Evolutionary conservation across 202 grass and related monocot genomes (phyloP).

Genomic region (Panicum virgatum): DNA sequence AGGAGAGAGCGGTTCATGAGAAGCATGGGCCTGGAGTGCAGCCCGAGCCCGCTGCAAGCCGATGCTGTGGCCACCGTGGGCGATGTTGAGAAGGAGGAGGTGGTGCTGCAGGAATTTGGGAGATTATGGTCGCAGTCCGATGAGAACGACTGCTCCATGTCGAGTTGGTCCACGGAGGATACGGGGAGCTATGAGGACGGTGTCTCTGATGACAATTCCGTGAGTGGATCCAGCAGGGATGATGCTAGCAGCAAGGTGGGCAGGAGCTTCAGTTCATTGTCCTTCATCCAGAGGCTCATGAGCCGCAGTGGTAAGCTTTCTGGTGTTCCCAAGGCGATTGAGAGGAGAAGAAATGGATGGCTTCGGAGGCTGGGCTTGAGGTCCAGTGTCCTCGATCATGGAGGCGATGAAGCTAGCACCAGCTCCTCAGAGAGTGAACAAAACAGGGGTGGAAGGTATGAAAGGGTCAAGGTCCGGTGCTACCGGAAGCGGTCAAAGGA

Average conservation of each 20-base stretch:
- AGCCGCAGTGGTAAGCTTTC: conserved; percentile 43
- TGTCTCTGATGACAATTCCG: conserved; percentile 58
- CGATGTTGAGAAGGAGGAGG: conserved; percentile 6
- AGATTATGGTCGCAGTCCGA: conserved; percentile 42
- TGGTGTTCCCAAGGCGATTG: conserved; percentile 34
- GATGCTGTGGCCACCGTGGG: conserved; percentile 28
- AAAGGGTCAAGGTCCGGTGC: conserved; percentile 62
- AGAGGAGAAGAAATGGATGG: conserved; percentile 65
- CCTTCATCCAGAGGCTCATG: conserved; percentile 64
- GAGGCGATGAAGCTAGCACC: conserved; percentile 44
- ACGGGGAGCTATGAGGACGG: conserved; percentile 44
- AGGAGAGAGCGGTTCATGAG: conserved; percentile 51
- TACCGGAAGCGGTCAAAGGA: conserved; percentile 75
- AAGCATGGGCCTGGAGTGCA: conserved; percentile 52
- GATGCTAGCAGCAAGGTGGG: conserved; percentile 55
- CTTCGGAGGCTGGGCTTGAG: conserved; percentile 64
- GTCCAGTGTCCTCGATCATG: conserved; percentile 40
- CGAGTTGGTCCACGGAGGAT: conserved; percentile 59
- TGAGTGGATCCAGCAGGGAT: conserved; percentile 59
- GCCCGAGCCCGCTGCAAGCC: conserved; percentile 35
- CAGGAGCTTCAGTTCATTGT: conserved; percentile 62
- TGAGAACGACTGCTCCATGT: conserved; percentile 44
- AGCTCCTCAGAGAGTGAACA: conserved; percentile 49
- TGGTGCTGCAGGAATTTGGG: conserved; percentile 37
- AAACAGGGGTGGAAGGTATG: conserved; percentile 33